Percentiles rank a stretch among this genome's conserved stretches.
Conservation (phyloP, 108 stramenopile genomes). For the Nannochloropsis gaditana region DNA sequence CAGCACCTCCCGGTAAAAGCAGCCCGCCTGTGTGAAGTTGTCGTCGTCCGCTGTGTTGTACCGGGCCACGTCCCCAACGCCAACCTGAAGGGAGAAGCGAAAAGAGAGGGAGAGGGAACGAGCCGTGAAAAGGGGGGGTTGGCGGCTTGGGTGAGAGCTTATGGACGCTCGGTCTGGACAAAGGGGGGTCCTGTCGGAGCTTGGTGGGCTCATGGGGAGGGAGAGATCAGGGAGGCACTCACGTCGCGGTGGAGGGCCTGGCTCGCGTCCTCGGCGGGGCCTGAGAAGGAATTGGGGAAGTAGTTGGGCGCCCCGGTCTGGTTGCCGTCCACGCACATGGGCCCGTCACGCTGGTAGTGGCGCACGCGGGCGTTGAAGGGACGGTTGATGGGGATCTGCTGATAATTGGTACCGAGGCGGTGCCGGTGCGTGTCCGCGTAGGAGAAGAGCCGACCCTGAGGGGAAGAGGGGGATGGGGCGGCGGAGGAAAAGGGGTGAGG, state of each 20-base stretch:
- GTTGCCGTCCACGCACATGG: constrained; percentile 58
- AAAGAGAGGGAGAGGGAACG: constrained; percentile 27
- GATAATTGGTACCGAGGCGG: constrained; percentile 66
- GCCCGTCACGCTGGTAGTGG: constrained; percentile 60
- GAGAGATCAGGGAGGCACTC: background rate
- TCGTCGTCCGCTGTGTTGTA: constrained; percentile 60
- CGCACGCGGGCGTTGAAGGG: constrained; percentile 46
- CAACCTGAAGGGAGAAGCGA: constrained; percentile 32
- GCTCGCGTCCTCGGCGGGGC: constrained; percentile 34
- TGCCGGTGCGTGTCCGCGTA: constrained; percentile 66
- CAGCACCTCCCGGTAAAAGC: constrained; percentile 52
- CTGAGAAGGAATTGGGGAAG: constrained; percentile 61
- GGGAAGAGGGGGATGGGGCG: background rate
- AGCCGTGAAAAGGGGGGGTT: background rate
- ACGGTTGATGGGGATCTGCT: constrained; percentile 59
- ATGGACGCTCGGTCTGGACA: background rate
- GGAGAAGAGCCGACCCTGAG: constrained; percentile 46
- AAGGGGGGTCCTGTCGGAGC: background rate
- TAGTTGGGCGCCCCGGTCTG: constrained; percentile 57
- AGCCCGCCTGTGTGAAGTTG: constrained; percentile 57
- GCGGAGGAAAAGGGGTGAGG: no score
- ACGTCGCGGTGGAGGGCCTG: background rate
- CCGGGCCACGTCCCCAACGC: constrained; percentile 56
- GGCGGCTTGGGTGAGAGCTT: background rate
- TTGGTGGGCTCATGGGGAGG: background rate